These are phyloP conservation scores for Ceratobasidium papillatum DNA, from an alignment of 1,284 basidiomycete genomes.

Conservation along the genomic window DNA sequence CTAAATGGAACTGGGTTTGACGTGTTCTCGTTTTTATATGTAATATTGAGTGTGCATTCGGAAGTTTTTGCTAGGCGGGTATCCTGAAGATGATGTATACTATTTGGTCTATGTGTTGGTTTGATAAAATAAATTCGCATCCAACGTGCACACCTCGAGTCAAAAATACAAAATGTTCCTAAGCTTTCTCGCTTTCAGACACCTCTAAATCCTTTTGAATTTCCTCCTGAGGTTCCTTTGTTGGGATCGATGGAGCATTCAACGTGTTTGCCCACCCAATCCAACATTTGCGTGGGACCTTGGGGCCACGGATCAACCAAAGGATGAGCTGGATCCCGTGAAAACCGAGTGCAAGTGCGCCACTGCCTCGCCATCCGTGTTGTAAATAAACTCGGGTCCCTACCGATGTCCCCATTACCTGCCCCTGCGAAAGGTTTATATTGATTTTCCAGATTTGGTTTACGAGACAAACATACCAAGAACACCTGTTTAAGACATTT, in stretches of 20 bases:
- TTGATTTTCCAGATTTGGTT: not conserved
- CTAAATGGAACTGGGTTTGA: no score
- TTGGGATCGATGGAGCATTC: conserved; percentile 44
- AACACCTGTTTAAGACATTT: conserved; percentile 50
- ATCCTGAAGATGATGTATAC: no score
- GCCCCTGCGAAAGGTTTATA: conserved; percentile 58
- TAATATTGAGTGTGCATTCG: no score
- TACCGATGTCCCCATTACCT: conserved; percentile 71
- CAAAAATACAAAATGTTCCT: not conserved
- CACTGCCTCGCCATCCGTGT: conserved; percentile 67
- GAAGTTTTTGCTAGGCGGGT: no score
- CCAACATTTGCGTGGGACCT: conserved; percentile 62
- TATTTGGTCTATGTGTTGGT: no score
- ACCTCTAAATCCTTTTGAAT: not conserved
- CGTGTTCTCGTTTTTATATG: no score
- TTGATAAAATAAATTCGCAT: no score
- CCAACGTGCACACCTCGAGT: no score
- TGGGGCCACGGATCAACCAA: conserved; percentile 64
- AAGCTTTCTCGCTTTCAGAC: conserved; percentile 1
- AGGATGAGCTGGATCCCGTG: conserved; percentile 59
- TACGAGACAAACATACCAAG: conserved; percentile 45
- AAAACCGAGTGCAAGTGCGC: conserved; percentile 62
- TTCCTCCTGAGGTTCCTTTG: not conserved
- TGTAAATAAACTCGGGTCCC: conserved; percentile 67
- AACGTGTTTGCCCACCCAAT: conserved; percentile 63